A percentile compares a stretch with the other conserved stretches of the same genome.
phyloP scores from a whole-genome alignment of 2,329 filamentous ascomycete genomes.

The Fusarium luffae region DNA sequence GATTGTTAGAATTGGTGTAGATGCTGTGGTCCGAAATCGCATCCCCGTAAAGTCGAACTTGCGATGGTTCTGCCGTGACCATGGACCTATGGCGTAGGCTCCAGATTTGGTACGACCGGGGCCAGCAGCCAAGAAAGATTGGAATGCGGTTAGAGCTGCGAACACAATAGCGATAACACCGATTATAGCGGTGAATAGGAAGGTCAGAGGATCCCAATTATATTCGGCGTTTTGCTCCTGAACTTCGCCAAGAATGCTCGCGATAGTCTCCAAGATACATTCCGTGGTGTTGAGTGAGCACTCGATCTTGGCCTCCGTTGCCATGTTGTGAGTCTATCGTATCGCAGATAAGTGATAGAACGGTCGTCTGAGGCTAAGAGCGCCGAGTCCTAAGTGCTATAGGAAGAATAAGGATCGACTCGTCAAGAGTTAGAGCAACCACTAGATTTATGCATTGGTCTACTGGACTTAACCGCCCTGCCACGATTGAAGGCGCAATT shows the following conservation, averaged over 20 bases:
- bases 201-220: background rate
- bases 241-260: background rate
- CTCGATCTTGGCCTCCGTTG: accelerated
- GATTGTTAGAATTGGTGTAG: background rate
- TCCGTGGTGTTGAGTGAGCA: background rate
- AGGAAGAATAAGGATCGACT: no score
- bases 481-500: no score
- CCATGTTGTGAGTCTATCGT: no score
- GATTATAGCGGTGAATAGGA: background rate
- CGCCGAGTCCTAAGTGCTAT: no score
- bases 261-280: background rate
- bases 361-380: no score
- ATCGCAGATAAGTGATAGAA: no score
- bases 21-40: background rate
- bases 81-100: background rate
- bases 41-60: background rate
- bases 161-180: background rate
- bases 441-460: no score
- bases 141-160: accelerated
- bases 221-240: background rate
- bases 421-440: no score
- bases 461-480: no score
- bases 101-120: background rate
- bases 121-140: background rate
- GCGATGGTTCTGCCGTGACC: background rate